These are phyloP conservation scores for Leccinum pallidistipes DNA, from an alignment of 1,284 basidiomycete species.

Conservation along the genomic window DNA sequence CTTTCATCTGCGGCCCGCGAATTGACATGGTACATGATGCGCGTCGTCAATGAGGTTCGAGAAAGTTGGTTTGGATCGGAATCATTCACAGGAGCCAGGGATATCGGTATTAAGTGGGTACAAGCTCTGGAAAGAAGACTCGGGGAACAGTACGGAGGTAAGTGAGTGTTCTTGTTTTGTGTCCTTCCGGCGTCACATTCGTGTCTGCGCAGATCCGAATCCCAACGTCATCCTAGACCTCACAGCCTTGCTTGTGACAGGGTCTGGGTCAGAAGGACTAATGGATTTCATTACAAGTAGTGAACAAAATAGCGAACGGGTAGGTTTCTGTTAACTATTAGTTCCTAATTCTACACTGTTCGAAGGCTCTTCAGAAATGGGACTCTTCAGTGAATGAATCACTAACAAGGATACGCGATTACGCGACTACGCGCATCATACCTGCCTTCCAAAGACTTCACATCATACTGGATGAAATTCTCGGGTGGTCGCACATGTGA, in stretches of 20 bases:
- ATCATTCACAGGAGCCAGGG: conserved; percentile 61
- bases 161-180: conserved; percentile 34
- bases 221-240: conserved; percentile 68
- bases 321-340: conserved; percentile 36
- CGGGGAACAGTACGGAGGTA: conserved; percentile 62
- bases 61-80: conserved; percentile 70
- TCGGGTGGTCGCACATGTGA: conserved; percentile 75
- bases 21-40: conserved; percentile 66
- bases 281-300: conserved; percentile 72
- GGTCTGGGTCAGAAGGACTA: conserved; percentile 64
- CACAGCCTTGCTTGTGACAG: conserved; percentile 69
- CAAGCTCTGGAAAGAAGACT: conserved; percentile 61
- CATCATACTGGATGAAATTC: conserved; percentile 70
- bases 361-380: conserved; percentile 76
- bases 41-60: conserved; percentile 70
- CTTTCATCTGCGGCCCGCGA: conserved; percentile 70
- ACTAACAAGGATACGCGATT: conserved; percentile 69
- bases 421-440: conserved; percentile 63
- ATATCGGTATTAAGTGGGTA: conserved; percentile 73
- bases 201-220: conserved; percentile 46
- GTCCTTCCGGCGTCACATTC: conserved; percentile 8
- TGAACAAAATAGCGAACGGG: conserved; percentile 79
- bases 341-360: conserved; percentile 16
- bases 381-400: conserved; percentile 70
- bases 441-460: conserved; percentile 76